Percentiles rank a stretch among this genome's conserved stretches.
phyloP scores from a whole-genome alignment of 2,329 filamentous ascomycete species.

The Pseudogymnoascus sp. region DNA sequence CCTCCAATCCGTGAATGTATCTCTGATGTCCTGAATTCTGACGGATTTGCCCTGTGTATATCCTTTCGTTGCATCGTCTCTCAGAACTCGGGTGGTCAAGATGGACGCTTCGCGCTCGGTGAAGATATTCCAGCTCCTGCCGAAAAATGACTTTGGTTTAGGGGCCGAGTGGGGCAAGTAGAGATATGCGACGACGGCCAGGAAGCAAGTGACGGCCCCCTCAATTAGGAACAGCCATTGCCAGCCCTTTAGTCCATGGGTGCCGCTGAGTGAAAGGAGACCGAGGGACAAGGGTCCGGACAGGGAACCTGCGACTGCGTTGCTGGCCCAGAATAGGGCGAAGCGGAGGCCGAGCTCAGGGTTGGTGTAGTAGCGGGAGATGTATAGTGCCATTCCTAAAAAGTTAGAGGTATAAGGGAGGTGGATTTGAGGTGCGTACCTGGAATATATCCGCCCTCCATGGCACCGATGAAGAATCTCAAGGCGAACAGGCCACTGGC shows the following conservation, averaged over 20 bases:
- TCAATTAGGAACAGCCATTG: constrained; percentile 13
- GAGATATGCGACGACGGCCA: constrained; percentile 14
- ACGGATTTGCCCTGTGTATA: neutral
- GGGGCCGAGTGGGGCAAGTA: constrained; percentile 22
- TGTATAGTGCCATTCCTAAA: constrained; percentile 17
- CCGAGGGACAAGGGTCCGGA: constrained; percentile 6
- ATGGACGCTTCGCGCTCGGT: constrained; percentile 15
- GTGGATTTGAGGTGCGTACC: neutral
- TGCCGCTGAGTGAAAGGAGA: constrained; percentile 9
- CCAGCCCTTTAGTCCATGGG: constrained; percentile 9
- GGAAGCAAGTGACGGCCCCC: constrained; percentile 8
- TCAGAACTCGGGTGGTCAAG: constrained; percentile 1
- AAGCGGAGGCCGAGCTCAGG: constrained; percentile 18
- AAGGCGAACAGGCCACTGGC: constrained; percentile 3
- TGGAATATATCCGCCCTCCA: constrained; percentile 13
- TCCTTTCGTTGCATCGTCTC: neutral
- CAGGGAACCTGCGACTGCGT: constrained; percentile 8
- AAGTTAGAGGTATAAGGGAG: neutral
- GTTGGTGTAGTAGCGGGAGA: constrained; percentile 24
- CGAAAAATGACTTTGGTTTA: constrained; percentile 17
- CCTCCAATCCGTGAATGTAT: constrained; percentile 7
- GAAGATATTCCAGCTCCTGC: constrained; percentile 14
- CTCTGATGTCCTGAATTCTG: neutral
- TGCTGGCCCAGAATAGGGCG: constrained; percentile 11
- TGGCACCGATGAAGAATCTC: constrained; percentile 10